Conservation (phyloP, 805 yeast genomes). For the Schwanniomyces occidentalis region DNA sequence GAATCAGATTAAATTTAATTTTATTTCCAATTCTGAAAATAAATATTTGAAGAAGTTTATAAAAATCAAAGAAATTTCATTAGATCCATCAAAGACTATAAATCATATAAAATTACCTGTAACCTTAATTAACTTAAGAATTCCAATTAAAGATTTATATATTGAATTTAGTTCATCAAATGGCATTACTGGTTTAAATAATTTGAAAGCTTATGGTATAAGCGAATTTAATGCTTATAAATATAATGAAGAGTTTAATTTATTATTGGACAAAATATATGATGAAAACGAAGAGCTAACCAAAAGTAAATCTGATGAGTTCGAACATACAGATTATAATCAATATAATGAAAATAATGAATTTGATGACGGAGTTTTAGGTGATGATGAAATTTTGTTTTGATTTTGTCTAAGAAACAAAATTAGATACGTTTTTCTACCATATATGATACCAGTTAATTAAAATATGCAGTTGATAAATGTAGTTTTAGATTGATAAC, state of each 20-base stretch:
- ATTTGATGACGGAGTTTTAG: slow-evolving; percentile 6
- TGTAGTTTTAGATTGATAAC: too few relatives aligned
- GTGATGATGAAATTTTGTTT: slow-evolving; percentile 9
- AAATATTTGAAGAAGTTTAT: slow-evolving; percentile 31
- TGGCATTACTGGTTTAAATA: slow-evolving; percentile 15
- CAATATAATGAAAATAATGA: too few relatives aligned
- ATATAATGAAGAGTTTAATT: slow-evolving; percentile 22
- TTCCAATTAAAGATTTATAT: slow-evolving; percentile 34
- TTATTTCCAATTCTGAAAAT: slow-evolving; percentile 10
- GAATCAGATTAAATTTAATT: slow-evolving; percentile 13
- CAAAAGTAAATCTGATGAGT: too few relatives aligned
- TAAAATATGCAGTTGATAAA: too few relatives aligned
- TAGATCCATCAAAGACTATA: slow-evolving; percentile 14
- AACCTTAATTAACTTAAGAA: slow-evolving; percentile 31
- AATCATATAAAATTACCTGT: slow-evolving; percentile 34
- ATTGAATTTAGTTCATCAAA: slow-evolving; percentile 20
- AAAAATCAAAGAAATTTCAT: slow-evolving; percentile 26
- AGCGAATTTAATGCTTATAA: slow-evolving; percentile 26
- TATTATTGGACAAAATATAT: slow-evolving; percentile 11
- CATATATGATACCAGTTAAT: too few relatives aligned
- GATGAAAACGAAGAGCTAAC: too few relatives aligned
- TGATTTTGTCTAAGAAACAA: too few relatives aligned
- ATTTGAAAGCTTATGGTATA: slow-evolving; percentile 31
- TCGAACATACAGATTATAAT: too few relatives aligned
- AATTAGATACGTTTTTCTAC: too few relatives aligned